phyloP scores from a whole-genome alignment of 257 asterid genomes.

The Solanum pimpinellifolium region DNA sequence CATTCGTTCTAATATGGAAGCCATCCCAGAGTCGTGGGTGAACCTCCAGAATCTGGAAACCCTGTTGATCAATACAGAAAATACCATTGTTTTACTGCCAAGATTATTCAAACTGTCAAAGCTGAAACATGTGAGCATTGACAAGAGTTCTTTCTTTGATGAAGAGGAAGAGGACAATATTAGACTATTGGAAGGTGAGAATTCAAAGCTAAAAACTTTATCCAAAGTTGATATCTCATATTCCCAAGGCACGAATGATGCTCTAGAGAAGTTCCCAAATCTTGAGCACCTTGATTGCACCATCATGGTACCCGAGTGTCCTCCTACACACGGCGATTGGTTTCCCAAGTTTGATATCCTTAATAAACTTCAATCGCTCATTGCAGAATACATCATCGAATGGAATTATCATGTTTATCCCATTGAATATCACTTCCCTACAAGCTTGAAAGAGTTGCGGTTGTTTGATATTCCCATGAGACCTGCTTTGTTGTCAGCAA shows the following conservation, averaged over 20 bases:
- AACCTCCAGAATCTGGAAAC: too few species aligned
- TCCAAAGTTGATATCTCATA: not conserved
- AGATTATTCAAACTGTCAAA: not conserved
- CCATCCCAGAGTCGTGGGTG: too few species aligned
- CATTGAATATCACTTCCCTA: not conserved
- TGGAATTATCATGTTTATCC: too few species aligned
- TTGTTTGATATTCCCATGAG: not conserved
- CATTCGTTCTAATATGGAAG: too few species aligned
- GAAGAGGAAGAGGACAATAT: not conserved
- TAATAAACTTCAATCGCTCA: too few species aligned
- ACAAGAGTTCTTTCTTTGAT: rapidly evolving
- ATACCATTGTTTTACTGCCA: not conserved
- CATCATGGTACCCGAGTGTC: too few species aligned
- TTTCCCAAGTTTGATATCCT: too few species aligned
- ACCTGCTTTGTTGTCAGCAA: not conserved
- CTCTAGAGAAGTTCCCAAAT: too few species aligned
- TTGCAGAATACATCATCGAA: too few species aligned
- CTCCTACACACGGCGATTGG: too few species aligned
- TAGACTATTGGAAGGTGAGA: not conserved
- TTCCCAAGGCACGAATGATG: not conserved
- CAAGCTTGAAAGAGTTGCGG: not conserved
- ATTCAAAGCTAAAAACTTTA: not conserved
- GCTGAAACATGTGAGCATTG: not conserved
- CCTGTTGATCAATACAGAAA: not conserved
- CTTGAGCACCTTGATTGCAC: too few species aligned